Percentiles rank a stretch among this genome's conserved stretches.
phyloP scores from a whole-genome alignment of 2,329 filamentous ascomycete species.

The Pseudogymnoascus sp. region DNA sequence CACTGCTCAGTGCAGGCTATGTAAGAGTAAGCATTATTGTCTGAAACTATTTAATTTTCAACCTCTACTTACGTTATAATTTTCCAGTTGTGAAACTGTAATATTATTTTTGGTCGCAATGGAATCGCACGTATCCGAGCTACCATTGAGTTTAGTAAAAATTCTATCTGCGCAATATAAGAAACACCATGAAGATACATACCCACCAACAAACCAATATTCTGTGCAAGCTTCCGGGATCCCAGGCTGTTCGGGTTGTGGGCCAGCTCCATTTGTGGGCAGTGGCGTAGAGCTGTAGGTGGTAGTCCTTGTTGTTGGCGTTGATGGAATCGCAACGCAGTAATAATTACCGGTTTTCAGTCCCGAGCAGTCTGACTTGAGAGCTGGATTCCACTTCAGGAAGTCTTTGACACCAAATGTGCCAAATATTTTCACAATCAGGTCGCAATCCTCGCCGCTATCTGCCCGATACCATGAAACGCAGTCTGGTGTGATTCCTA shows the following conservation, averaged over 20 bases:
- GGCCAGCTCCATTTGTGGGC: conserved; percentile 8
- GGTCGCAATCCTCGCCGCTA: not conserved
- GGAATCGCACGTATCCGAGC: not conserved
- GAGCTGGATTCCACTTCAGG: conserved; percentile 1
- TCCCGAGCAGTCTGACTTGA: not conserved
- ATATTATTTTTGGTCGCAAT: conserved; percentile 6
- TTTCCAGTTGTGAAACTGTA: conserved; percentile 2
- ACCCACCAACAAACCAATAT: conserved; percentile 9
- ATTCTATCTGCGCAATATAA: not conserved
- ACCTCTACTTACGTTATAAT: not conserved
- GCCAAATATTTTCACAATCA: conserved; percentile 8
- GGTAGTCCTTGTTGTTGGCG: conserved; percentile 7
- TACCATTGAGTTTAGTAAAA: not conserved
- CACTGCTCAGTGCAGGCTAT: conserved; percentile 4
- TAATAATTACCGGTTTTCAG: not conserved
- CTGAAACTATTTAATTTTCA: not conserved
- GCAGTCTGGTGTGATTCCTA: conserved; percentile 1
- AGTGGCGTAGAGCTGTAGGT: not conserved
- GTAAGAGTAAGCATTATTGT: not conserved
- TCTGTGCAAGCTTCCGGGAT: not conserved
- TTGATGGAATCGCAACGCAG: conserved; percentile 8
- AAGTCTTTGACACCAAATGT: conserved; percentile 3
- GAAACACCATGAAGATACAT: not conserved
- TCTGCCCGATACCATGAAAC: conserved; percentile 7
- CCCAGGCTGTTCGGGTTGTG: conserved; percentile 9